A percentile compares a stretch with the other conserved stretches of the same genome.
phyloP scores from a whole-genome alignment of 495 filamentous ascomycete genomes.

The Cryomyces minteri region DNA sequence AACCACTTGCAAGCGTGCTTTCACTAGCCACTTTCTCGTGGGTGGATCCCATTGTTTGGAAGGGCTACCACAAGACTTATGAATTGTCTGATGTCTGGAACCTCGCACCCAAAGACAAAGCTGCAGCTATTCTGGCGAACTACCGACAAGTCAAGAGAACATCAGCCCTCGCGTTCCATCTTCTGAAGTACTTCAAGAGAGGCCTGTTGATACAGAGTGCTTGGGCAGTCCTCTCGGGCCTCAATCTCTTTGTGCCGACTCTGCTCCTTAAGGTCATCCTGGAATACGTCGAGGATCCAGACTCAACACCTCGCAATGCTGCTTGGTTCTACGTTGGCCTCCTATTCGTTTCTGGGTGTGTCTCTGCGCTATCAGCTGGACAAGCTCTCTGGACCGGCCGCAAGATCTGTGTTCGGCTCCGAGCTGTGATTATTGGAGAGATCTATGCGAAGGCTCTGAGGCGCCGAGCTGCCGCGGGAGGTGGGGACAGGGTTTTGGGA shows the following conservation, averaged over 20 bases:
- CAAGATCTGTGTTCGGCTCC: conserved; percentile 79
- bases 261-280: conserved; percentile 80
- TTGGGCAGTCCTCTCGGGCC: conserved; percentile 60
- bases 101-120: conserved; percentile 70
- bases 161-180: conserved; percentile 57
- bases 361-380: conserved; percentile 61
- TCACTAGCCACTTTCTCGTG: conserved; percentile 79
- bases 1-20: conserved; percentile 73
- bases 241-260: conserved; percentile 82
- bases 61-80: conserved; percentile 75
- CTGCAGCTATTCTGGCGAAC: conserved; percentile 53
- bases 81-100: conserved; percentile 86
- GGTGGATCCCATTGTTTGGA: conserved; percentile 77
- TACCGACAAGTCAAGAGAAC: conserved; percentile 82
- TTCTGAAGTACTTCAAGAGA: conserved; percentile 66
- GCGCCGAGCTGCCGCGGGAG: conserved; percentile 59
- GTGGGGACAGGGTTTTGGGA: conserved; percentile 48
- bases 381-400: conserved; percentile 90
- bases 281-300: conserved; percentile 77
- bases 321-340: conserved; percentile 93
- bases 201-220: conserved; percentile 56
- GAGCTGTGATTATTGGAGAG: conserved; percentile 91
- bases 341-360: conserved; percentile 58
- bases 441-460: conserved; percentile 95
- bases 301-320: conserved; percentile 61